Evolutionary conservation across 2,329 filamentous ascomycete species (phyloP).

Genomic region (Thelonectria discophora): DNA sequence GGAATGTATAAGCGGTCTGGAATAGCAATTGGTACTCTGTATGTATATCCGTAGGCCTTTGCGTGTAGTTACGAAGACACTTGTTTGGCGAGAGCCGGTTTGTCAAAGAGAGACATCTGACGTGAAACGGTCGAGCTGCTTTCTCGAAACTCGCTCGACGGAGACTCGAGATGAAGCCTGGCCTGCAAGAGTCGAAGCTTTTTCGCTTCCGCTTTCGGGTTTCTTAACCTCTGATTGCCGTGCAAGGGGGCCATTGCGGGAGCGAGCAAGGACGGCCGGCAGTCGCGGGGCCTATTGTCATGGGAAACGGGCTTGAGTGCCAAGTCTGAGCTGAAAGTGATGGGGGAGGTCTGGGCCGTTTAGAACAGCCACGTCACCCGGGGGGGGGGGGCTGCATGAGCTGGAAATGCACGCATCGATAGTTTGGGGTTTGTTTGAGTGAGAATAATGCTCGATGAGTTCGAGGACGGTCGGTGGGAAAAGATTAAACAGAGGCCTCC

Average conservation of each 20-base stretch:
- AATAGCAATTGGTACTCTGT: no score
- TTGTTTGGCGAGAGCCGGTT: no score
- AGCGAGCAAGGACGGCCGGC: neutral
- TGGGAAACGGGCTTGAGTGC: neutral
- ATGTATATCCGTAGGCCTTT: no score
- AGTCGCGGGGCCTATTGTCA: neutral
- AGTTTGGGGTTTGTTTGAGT: neutral
- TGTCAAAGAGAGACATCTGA: no score
- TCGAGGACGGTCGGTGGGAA: no score
- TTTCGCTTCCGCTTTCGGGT: neutral
- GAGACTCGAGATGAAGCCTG: no score
- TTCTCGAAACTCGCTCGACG: no score
- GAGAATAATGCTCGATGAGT: no score
- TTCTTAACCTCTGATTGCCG: neutral
- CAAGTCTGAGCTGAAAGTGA: neutral
- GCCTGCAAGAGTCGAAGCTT: neutral
- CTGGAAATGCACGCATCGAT: neutral
- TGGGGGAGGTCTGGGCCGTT: neutral
- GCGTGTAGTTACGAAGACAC: no score
- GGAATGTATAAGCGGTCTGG: no score
- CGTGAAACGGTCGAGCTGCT: no score
- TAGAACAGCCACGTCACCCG: neutral
- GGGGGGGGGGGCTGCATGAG: neutral
- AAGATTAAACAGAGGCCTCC: no score
- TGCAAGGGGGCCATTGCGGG: neutral